Percentiles rank a stretch among this genome's conserved stretches.
phyloP scores from a whole-genome alignment of 352 stramenopile species.

The Nothophytophthora sp. region DNA sequence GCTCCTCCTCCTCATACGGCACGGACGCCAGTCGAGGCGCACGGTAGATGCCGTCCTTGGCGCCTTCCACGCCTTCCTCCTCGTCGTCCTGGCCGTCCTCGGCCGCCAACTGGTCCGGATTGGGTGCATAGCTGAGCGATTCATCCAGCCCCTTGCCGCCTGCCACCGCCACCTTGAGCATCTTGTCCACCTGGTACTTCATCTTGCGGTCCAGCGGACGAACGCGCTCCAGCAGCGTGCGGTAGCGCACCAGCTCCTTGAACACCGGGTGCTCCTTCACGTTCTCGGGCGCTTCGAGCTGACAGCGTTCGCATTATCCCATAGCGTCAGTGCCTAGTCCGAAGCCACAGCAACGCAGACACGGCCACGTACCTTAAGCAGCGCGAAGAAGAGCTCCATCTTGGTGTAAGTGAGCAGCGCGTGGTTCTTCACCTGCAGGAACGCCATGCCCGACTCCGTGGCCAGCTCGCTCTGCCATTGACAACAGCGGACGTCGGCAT shows the following conservation, averaged over 20 bases:
- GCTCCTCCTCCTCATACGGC: slow-evolving; percentile 86
- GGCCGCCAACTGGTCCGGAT: slow-evolving; percentile 66
- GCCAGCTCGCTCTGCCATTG: slow-evolving; percentile 48
- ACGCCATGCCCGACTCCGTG: slow-evolving; percentile 71
- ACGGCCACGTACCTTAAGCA: slow-evolving; percentile 84
- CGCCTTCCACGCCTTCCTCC: slow-evolving; percentile 34
- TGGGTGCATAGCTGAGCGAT: slow-evolving; percentile 79
- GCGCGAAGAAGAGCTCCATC: slow-evolving; percentile 83
- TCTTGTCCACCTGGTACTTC: slow-evolving; percentile 91
- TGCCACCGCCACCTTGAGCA: slow-evolving; percentile 86
- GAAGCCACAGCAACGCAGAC: too few species aligned
- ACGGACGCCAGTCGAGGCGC: slow-evolving; percentile 76
- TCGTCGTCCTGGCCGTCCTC: slow-evolving; percentile 59
- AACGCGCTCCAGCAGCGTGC: slow-evolving; percentile 84
- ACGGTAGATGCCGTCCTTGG: slow-evolving; percentile 77
- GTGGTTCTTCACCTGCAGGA: slow-evolving; percentile 89
- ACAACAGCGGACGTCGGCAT: slow-evolving; percentile 2
- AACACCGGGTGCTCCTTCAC: slow-evolving; percentile 83
- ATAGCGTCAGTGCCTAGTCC: too few species aligned
- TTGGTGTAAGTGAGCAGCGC: slow-evolving; percentile 86
- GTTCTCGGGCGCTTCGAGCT: slow-evolving; percentile 70
- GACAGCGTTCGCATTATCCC: neutral
- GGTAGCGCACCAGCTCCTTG: slow-evolving; percentile 84
- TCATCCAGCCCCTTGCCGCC: slow-evolving; percentile 74
- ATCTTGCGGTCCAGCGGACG: slow-evolving; percentile 86